Evolutionary conservation across 2,329 filamentous ascomycete genomes (phyloP), one percentile per base, ranked within the genome.

Genomic region (Pleomassaria siparia): DNA sequence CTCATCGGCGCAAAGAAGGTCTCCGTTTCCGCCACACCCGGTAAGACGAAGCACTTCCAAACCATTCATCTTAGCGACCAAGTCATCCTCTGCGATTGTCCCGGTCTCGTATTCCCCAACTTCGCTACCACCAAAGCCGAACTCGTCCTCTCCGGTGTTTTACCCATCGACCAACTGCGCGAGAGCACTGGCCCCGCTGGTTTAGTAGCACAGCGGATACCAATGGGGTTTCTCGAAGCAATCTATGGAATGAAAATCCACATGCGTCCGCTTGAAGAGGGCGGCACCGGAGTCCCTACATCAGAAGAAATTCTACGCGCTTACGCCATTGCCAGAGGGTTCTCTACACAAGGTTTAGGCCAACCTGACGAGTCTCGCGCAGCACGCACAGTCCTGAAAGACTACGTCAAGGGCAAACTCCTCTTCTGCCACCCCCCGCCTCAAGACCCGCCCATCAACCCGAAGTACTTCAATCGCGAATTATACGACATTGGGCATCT

Each of bases 21-120:
- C 5, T 97, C 92, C 0, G 95, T 99, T 30, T 99, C 94, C 13
- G 87, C 92, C 12, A 99, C 94, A 1, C 94, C 94, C 3, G 94
- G 94, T 69, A 99, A 99, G 76, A 99, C 94, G 12, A 99, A 99
- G 77, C 94, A 99, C 66, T 99, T 99, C 76, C 94, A 99, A 72
- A 99, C 94, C 1, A 94, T 99, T 49, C 91, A 96, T 68, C 83
- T 99, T 25, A 94, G 88, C 49, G 88, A 94, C 1, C 84, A 85
- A 49, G 90, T 99, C 53, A 82, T 97, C 39, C 82, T 99, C 6
- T 97, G 94, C 73, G 94, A 99, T 84, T 99, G 94, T 67, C 94
- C 94, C 9, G 94, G 94, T 86, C 85, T 99, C 16, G 95, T 99
- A 1, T 97, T 99, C 71, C 91, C 94, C 62, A 97, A 97, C 74